Conservation (phyloP, 441 rosid species). For the Geranium incanum region DNA sequence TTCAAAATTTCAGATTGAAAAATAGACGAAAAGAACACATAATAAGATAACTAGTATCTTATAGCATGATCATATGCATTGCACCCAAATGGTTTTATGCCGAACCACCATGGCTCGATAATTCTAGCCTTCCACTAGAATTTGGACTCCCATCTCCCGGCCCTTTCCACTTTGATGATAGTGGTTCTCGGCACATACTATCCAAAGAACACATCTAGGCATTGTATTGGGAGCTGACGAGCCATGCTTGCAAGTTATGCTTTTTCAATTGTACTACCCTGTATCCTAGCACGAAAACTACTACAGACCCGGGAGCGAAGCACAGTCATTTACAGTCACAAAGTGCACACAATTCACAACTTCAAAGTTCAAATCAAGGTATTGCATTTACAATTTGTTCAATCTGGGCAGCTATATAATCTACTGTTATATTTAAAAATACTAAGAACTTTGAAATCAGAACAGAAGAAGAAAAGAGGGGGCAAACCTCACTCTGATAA, state of each 20-base stretch:
- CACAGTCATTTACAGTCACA: neutral
- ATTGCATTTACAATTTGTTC: neutral
- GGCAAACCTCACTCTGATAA: conserved; percentile 75
- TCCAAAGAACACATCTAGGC: no score
- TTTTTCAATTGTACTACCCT: neutral
- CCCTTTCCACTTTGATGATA: no score
- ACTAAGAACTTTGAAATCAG: neutral
- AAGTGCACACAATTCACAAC: neutral
- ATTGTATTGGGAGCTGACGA: no score
- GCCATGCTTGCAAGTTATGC: neutral
- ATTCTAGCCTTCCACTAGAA: no score
- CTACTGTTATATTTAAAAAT: neutral
- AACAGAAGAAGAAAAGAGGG: neutral
- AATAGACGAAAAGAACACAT: conserved; percentile 3
- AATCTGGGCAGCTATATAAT: no score
- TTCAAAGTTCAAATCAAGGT: neutral
- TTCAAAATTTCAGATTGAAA: neutral
- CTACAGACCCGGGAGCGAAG: neutral
- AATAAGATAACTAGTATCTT: neutral
- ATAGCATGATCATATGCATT: neutral
- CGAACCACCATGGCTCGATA: no score
- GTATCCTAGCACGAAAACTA: neutral
- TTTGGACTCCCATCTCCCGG: no score
- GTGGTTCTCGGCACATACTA: no score
- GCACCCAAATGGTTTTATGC: neutral